Percentiles rank a stretch among this genome's conserved stretches.
phyloP scores from a whole-genome alignment of 1,139 yeast species.

The Pneumocystis sp. region DNA sequence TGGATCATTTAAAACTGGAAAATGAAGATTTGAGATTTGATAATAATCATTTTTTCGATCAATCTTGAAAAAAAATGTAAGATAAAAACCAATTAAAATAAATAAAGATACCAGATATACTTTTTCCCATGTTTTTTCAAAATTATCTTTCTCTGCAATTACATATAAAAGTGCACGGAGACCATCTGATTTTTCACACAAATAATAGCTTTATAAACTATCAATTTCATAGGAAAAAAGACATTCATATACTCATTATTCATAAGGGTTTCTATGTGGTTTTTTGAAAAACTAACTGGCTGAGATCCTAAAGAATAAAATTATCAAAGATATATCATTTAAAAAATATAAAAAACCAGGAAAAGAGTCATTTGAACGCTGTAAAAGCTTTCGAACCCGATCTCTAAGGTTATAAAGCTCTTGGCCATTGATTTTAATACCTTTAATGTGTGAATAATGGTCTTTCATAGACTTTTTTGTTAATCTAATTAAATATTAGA shows the following conservation, averaged over 20 bases:
- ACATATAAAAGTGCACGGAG: constrained; percentile 69
- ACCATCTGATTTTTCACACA: constrained; percentile 95
- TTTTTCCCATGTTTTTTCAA: constrained; percentile 34
- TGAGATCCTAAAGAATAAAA: constrained; percentile 70
- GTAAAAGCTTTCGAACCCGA: constrained; percentile 55
- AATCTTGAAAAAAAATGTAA: constrained; percentile 23
- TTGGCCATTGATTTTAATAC: constrained; percentile 55
- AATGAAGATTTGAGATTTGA: constrained; percentile 59
- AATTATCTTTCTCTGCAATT: constrained; percentile 35
- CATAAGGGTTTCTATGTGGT: constrained; percentile 48
- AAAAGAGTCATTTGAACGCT: constrained; percentile 21
- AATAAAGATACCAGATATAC: constrained; percentile 33
- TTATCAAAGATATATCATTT: constrained; percentile 12
- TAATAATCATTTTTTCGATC: constrained; percentile 81
- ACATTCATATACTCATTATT: constrained; percentile 33
- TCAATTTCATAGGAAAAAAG: neutral
- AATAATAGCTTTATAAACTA: constrained; percentile 39
- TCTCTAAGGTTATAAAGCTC: constrained; percentile 53
- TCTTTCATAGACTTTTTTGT: neutral
- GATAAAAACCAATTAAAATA: neutral
- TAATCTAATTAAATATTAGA: neutral
- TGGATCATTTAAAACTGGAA: constrained; percentile 45
- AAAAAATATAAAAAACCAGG: constrained; percentile 12
- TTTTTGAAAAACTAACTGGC: constrained; percentile 77
- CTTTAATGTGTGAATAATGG: constrained; percentile 42